A percentile compares a stretch with the other conserved stretches of the same genome.
Conservation (phyloP, 2,329 filamentous ascomycete species). For the Botrytis tulipae region DNA sequence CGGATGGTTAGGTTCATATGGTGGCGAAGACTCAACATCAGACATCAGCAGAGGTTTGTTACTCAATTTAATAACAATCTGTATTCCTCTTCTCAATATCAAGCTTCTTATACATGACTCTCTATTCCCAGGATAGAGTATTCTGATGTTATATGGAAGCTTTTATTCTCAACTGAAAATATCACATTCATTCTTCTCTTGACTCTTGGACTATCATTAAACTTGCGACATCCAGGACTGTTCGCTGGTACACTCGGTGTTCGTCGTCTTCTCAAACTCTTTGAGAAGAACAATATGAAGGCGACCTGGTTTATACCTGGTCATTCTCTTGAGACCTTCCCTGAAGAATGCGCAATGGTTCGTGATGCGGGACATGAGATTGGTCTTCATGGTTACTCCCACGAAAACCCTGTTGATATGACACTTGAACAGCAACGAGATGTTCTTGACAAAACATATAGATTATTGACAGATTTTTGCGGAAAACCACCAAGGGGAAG, state of each 20-base stretch:
- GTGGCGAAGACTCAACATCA: slow-evolving; percentile 67
- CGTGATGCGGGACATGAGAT: slow-evolving; percentile 63
- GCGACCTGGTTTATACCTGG: slow-evolving; percentile 65
- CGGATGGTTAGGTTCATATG: slow-evolving; percentile 74
- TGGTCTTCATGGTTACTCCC: slow-evolving; percentile 69
- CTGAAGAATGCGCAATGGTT: slow-evolving; percentile 60
- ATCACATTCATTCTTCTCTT: background rate
- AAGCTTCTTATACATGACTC: background rate
- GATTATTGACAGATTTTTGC: slow-evolving; percentile 67
- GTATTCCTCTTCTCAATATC: background rate
- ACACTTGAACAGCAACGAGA: slow-evolving; percentile 72
- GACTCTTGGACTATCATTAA: background rate
- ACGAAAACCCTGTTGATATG: slow-evolving; percentile 72
- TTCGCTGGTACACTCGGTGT: slow-evolving; percentile 69
- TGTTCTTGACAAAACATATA: slow-evolving; percentile 72
- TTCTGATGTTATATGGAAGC: background rate
- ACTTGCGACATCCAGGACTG: slow-evolving; percentile 45
- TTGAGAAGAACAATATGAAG: slow-evolving; percentile 70
- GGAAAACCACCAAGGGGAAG: slow-evolving; percentile 70
- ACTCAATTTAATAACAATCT: background rate
- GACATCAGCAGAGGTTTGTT: slow-evolving; percentile 66
- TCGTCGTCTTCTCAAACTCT: slow-evolving; percentile 65
- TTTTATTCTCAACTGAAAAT: background rate
- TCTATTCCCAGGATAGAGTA: background rate
- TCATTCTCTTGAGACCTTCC: slow-evolving; percentile 64